These are phyloP conservation scores for Colletotrichum orchidophilum DNA, from an alignment of 2,329 filamentous ascomycete genomes.

Conservation along the genomic window DNA sequence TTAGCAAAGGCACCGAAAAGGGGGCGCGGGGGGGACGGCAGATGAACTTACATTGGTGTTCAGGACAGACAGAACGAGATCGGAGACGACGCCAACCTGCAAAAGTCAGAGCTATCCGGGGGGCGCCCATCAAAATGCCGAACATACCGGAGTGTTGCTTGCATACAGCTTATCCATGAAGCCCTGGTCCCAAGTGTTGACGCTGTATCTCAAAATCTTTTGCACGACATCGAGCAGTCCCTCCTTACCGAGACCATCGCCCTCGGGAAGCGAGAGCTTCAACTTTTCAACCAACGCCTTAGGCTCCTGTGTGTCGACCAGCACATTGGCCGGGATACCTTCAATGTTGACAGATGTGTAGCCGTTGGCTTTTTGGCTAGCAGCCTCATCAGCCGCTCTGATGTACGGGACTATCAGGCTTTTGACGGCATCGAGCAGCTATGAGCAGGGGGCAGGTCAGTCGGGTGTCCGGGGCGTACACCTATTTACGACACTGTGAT, in stretches of 20 bases:
- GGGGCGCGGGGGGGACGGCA: not conserved
- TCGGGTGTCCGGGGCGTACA: not conserved
- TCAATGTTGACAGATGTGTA: conserved; percentile 52
- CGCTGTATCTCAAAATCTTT: conserved; percentile 81
- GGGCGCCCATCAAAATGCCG: not conserved
- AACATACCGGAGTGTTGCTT: conserved; percentile 80
- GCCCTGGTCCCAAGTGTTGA: conserved; percentile 98
- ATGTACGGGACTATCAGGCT: conserved; percentile 77
- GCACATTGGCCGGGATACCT: conserved; percentile 59
- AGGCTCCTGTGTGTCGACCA: conserved; percentile 71
- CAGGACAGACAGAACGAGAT: conserved; percentile 83
- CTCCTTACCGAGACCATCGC: conserved; percentile 69
- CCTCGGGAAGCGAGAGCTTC: conserved; percentile 65
- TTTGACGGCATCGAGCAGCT: conserved; percentile 77
- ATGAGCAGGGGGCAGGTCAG: conserved; percentile 27
- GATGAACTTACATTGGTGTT: conserved; percentile 82
- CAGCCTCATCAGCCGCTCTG: conserved; percentile 72
- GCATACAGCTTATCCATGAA: conserved; percentile 96
- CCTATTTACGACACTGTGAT: not conserved
- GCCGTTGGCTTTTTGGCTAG: conserved; percentile 61
- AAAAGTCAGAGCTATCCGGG: not conserved
- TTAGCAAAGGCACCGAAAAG: not conserved
- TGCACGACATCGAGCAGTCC: conserved; percentile 78
- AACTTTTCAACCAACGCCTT: conserved; percentile 65
- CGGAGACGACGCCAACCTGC: conserved; percentile 82